Evolutionary conservation across 2,329 filamentous ascomycete genomes (phyloP), one percentile per base, ranked within the genome.

Genomic region (Fusarium goolgardi): DNA sequence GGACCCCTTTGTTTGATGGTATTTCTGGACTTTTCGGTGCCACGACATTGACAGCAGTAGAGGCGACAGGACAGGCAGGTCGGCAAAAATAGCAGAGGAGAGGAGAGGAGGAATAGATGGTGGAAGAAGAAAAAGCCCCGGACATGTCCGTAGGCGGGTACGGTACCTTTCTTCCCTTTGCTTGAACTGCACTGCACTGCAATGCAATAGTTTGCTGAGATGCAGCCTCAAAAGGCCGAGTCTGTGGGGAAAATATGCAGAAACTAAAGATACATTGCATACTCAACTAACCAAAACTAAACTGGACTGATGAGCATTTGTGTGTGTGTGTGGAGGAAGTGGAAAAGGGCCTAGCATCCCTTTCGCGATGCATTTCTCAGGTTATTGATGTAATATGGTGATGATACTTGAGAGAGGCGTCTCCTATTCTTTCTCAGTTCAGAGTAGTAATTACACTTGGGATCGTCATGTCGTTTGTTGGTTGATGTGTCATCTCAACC

Each of bases 1-100:
- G 66, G 66, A 59, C 51, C 67, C 67, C 52, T 67, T 69, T 65
- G 66, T 70, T 37, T 41, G 55, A 68, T 69, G 47, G 31, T 32
- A 55, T 40, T 53, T 59, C 47, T 65, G 46, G 47, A 13, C 47
- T 56, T 63, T 46, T 49, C 6, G 46, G 55, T 51, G 25, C 46
- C 53, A 64, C 56, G 27, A 53, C 21, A 11, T 23, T 32, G n/a
- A 16, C 21, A 47, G 16, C 18, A 32, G 40, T 20, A 61, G 16
- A 16, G 43, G 32, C 20, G n/a, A 49, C 32, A 29, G 3, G 32
- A 49, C 32, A 39, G 11, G 47, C 47, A 37, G 21, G 46, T 21
- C 32, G 46, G 18, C 32, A 50, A 39, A 34, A 51, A 27, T 39
- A 50, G 34, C 15, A 41, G 9, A 41, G 15, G 25, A 16, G 27